These are phyloP conservation scores for Citrus inodora DNA, from an alignment of 345 rosid species.

Conservation along the genomic window DNA sequence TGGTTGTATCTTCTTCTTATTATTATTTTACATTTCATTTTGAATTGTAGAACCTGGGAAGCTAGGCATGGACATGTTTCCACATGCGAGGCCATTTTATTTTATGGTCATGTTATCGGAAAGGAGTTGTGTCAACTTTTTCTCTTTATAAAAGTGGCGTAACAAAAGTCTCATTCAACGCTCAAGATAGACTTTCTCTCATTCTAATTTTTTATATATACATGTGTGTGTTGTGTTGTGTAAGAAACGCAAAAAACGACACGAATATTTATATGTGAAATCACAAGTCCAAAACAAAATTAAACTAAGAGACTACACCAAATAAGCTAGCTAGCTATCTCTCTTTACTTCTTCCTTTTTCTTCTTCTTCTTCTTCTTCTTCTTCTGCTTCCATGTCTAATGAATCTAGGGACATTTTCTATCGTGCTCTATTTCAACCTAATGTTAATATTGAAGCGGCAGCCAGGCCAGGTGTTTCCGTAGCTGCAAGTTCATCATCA, in stretches of 20 bases:
- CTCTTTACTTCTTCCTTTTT: conserved; percentile 9
- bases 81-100: conserved; percentile 45
- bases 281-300: conserved; percentile 11
- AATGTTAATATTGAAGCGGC: background rate
- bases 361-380: conserved; percentile 20
- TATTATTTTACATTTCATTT: too few relatives aligned
- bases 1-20: too few relatives aligned
- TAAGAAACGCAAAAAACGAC: background rate
- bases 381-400: conserved; percentile 56
- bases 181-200: conserved; percentile 8
- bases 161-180: conserved; percentile 38
- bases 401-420: conserved; percentile 54
- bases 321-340: background rate
- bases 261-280: conserved; percentile 5
- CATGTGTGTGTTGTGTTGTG: background rate
- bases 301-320: conserved; percentile 14
- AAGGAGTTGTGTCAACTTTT: conserved; percentile 47
- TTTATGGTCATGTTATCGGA: conserved; percentile 15
- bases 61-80: conserved; percentile 31
- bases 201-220: background rate
- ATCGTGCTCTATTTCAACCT: conserved; percentile 34
- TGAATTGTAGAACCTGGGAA: too few relatives aligned
- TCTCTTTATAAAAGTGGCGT: conserved; percentile 23
- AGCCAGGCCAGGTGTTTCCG: background rate
- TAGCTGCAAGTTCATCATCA: conserved; percentile 17